Evolutionary conservation across 2,329 filamentous ascomycete genomes (phyloP), one percentile per base, ranked within the genome.

Genomic region (Cercospora sp.): DNA sequence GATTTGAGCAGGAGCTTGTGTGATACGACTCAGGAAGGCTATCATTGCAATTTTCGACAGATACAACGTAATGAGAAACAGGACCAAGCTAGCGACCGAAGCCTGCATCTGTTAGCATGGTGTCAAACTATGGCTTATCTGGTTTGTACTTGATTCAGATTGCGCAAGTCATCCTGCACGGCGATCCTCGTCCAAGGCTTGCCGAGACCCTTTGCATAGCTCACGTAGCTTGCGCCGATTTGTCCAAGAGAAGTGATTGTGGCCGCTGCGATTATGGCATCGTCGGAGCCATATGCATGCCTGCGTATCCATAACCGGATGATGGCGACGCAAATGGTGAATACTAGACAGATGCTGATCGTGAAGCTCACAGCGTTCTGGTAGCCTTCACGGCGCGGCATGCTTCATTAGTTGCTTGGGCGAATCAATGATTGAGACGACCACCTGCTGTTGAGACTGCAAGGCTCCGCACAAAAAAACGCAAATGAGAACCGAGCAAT

Each of bases 21-120:
- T 77, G 45, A 78, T 77, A 40, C 76, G 75, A 51, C 65, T 71
- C n/a, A 78, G 67, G 60, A 78, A 78, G 13, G 72, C 69, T 3
- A 78, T 64, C 70, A 77, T 77, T 30, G 75, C 76, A 60, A 73
- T 71, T 71, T 77, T 78, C 7, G 76, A 75, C 13, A 74, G 48
- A 51, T 77, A 77, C 0, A 78, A 71, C 3, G 75, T 71, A 36
- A 74, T 59, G 55, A 77, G 69, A 68, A 76, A 77, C 3, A 75
- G 72, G 8, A 77, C 71, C 18, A 77, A 67, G 18, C 72, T 71
- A 12, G 74, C 75, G n/a, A 76, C 64, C 1, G 72, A 64, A 26
- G 72, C 71, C 76, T 78, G 40, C 12, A 23, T 9, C 45, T 13
- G 23, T 68, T 28, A 70, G 67, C 51, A 60, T 30, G 36, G 20